Conservation (phyloP, 805 yeast species). For the Sporopachydermia lactativora region DNA sequence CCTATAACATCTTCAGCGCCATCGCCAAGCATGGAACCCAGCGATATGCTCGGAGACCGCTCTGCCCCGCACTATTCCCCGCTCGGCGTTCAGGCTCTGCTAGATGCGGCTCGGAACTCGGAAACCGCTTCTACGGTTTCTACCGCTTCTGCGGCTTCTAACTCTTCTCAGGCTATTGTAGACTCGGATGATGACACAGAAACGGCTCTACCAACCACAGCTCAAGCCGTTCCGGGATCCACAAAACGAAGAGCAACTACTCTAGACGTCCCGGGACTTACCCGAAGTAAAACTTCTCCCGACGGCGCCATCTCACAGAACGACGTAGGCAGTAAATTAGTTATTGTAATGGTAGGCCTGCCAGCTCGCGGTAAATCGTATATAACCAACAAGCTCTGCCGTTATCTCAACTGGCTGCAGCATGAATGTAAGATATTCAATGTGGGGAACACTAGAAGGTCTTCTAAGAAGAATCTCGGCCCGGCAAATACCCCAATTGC, state of each 20-base stretch:
- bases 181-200: constrained; percentile 2
- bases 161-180: background rate
- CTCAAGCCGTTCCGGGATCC: constrained; percentile 17
- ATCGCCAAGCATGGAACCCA: constrained; percentile 29
- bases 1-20: constrained; percentile 45
- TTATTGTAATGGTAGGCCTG: constrained; percentile 88
- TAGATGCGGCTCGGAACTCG: constrained; percentile 4
- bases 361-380: constrained; percentile 96
- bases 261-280: constrained; percentile 83
- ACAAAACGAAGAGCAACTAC: constrained; percentile 56
- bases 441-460: constrained; percentile 89
- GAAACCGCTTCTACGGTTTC: constrained; percentile 9
- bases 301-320: constrained; percentile 28
- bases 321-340: constrained; percentile 73
- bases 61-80: constrained; percentile 13
- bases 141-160: constrained; percentile 2
- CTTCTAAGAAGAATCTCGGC: constrained; percentile 48
- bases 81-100: constrained; percentile 10
- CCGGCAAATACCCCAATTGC: constrained; percentile 51
- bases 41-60: constrained; percentile 11
- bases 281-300: constrained; percentile 65
- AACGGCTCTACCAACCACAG: constrained; percentile 6
- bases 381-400: constrained; percentile 77
- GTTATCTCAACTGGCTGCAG: constrained; percentile 89
- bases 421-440: constrained; percentile 84